Percentiles rank a stretch among this genome's conserved stretches.
These are phyloP conservation scores for Venturia effusa DNA, from an alignment of 2,329 filamentous ascomycete species.

Conservation along the genomic window DNA sequence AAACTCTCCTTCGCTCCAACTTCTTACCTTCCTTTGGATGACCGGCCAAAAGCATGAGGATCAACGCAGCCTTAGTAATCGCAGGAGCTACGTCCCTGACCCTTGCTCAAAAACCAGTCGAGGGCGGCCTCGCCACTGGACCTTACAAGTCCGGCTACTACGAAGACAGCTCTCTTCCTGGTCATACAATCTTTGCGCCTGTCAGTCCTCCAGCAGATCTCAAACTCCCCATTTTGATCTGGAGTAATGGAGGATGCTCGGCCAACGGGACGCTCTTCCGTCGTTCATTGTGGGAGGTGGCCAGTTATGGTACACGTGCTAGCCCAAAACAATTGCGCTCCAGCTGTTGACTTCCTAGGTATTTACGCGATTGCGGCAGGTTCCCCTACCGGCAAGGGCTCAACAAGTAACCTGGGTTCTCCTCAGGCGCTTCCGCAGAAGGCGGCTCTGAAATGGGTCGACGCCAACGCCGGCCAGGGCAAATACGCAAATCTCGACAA, in stretches of 20 bases:
- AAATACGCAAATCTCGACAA: constrained; percentile 10
- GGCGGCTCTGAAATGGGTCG: constrained; percentile 6
- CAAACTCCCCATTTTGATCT: constrained; percentile 10
- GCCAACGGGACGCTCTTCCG: constrained; percentile 7
- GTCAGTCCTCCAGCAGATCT: background rate
- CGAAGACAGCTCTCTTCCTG: constrained; percentile 8
- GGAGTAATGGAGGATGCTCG: constrained; percentile 10
- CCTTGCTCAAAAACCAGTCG: background rate
- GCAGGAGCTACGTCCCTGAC: background rate
- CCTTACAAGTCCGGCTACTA: constrained; percentile 8
- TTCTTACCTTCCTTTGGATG: background rate
- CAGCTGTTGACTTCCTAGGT: background rate
- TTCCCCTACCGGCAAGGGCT: background rate
- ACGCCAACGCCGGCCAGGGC: constrained; percentile 10
- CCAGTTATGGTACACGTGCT: background rate
- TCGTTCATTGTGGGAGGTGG: constrained; percentile 6
- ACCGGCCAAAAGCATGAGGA: background rate
- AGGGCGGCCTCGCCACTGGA: constrained; percentile 30
- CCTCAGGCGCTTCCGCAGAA: constrained; percentile 5
- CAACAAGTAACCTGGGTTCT: background rate
- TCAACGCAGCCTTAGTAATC: background rate
- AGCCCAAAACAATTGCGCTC: no score
- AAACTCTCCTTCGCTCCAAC: background rate
- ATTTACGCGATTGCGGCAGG: constrained; percentile 4
- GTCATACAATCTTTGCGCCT: constrained; percentile 10